Evolutionary conservation across 2,329 filamentous ascomycete species (phyloP), one percentile per base, ranked within the genome.

Genomic region (Aspergillus amoenus): DNA sequence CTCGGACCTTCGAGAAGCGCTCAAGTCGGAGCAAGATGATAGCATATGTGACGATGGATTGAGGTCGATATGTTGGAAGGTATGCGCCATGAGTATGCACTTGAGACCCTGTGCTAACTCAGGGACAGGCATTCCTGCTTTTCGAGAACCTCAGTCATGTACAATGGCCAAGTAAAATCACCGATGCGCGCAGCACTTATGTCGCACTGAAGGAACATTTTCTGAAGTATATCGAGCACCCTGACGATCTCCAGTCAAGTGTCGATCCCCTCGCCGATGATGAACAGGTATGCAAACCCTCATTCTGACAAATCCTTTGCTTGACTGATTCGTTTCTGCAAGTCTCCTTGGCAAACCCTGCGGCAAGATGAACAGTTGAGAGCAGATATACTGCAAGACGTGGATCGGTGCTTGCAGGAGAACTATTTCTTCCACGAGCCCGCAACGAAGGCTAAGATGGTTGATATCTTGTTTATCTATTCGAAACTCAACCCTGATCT

Each of bases 41-140:
- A 89, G 83, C 66, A 85, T 88, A 48, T 91, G 88, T 70, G 77
- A 86, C 52, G 80, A 86, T 46, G 91, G 91, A 13, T 84, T 92
- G 62, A 86, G 93, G 55, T 97, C 93, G 3, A 83, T 95, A 39
- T 96, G 89, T 74, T 97, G 93, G 93, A 97, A 96, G 85, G 90
- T 88, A 70, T 66, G 60, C 42, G 30, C 56, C 55, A 24, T 39
- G 15, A 42, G 21, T 52, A 50, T 34, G 45, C n/a, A 22, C 24
- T 5, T 44, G 57, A 45, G 56, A 43, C 48, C 57, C 67, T 56
- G 61, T 61, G 57, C 63, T 69, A 52, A 68, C 61, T 37, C 37
- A 18, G 15, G 22, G 50, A 54, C 64, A 93, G 90, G 84, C 85
- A 39, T 96, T 97, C 72, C 79, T 97, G 45, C 80, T 96, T 30